A percentile compares a stretch with the other conserved stretches of the same genome.
These are phyloP conservation scores for Karstenula rhodostoma DNA, from an alignment of 2,329 filamentous ascomycete species.

Conservation along the genomic window DNA sequence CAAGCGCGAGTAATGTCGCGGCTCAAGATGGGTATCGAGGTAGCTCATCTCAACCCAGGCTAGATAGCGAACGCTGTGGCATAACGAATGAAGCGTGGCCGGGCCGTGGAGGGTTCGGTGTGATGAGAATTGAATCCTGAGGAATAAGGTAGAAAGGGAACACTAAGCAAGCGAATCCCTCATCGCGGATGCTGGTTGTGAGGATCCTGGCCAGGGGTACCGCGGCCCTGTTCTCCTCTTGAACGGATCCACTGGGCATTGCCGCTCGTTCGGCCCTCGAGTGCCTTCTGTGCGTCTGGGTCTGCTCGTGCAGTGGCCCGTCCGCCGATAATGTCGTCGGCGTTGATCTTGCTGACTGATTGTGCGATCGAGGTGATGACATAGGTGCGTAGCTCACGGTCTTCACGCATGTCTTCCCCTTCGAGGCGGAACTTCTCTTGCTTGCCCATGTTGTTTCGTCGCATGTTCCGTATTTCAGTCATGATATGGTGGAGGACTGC, in stretches of 20 bases:
- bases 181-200: slow-evolving; percentile 49
- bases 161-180: slow-evolving; percentile 20
- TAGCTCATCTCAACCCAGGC: slow-evolving; percentile 23
- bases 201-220: slow-evolving; percentile 47
- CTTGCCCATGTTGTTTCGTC: slow-evolving; percentile 84
- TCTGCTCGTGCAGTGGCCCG: slow-evolving; percentile 43
- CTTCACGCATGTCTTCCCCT: slow-evolving; percentile 80
- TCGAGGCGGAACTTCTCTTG: slow-evolving; percentile 82
- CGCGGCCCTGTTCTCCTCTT: slow-evolving; percentile 47
- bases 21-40: slow-evolving; percentile 23
- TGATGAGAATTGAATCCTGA: neutral
- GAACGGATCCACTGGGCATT: slow-evolving; percentile 48
- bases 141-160: slow-evolving; percentile 6
- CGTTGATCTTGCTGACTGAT: slow-evolving; percentile 74
- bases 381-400: slow-evolving; percentile 76
- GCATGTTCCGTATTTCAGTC: slow-evolving; percentile 86
- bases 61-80: slow-evolving; percentile 20
- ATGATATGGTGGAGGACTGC: slow-evolving; percentile 91
- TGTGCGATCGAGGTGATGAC: slow-evolving; percentile 77
- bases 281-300: slow-evolving; percentile 57
- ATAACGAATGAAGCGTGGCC: slow-evolving; percentile 4
- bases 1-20: slow-evolving; percentile 36
- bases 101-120: neutral
- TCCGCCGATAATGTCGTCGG: slow-evolving; percentile 51
- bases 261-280: slow-evolving; percentile 54